Percentiles rank a stretch among this genome's conserved stretches.
phyloP scores from a whole-genome alignment of 1,139 yeast species.

The Lodderomyces jiufengensis region DNA sequence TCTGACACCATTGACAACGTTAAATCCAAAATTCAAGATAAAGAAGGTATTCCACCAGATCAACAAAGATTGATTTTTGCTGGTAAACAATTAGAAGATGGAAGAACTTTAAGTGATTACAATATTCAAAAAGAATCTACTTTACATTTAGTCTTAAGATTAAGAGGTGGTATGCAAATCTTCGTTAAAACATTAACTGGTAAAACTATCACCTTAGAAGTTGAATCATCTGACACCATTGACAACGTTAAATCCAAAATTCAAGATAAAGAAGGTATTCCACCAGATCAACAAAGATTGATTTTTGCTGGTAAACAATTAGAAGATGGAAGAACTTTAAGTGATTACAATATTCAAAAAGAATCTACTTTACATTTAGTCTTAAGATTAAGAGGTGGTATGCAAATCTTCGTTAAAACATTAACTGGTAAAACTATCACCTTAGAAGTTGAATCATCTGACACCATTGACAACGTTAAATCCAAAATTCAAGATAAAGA shows the following conservation, averaged over 20 bases:
- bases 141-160: slow-evolving; percentile 92
- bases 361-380: slow-evolving; percentile 91
- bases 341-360: slow-evolving; percentile 70
- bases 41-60: slow-evolving; percentile 53
- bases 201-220: slow-evolving; percentile 67
- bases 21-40: slow-evolving; percentile 51
- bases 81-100: slow-evolving; percentile 59
- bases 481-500: slow-evolving; percentile 53
- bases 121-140: slow-evolving; percentile 79
- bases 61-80: slow-evolving; percentile 56
- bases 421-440: slow-evolving; percentile 72
- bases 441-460: slow-evolving; percentile 67
- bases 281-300: slow-evolving; percentile 54
- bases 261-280: slow-evolving; percentile 53
- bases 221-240: slow-evolving; percentile 70
- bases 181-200: slow-evolving; percentile 62
- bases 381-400: slow-evolving; percentile 97
- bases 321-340: slow-evolving; percentile 61
- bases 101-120: slow-evolving; percentile 64
- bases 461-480: slow-evolving; percentile 65
- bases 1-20: slow-evolving; percentile 71
- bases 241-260: slow-evolving; percentile 59
- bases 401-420: slow-evolving; percentile 60
- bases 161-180: slow-evolving; percentile 92
- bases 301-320: slow-evolving; percentile 59